Evolutionary conservation across 352 stramenopile species (phyloP).

Genomic region (Thraustochytrium sp.): DNA sequence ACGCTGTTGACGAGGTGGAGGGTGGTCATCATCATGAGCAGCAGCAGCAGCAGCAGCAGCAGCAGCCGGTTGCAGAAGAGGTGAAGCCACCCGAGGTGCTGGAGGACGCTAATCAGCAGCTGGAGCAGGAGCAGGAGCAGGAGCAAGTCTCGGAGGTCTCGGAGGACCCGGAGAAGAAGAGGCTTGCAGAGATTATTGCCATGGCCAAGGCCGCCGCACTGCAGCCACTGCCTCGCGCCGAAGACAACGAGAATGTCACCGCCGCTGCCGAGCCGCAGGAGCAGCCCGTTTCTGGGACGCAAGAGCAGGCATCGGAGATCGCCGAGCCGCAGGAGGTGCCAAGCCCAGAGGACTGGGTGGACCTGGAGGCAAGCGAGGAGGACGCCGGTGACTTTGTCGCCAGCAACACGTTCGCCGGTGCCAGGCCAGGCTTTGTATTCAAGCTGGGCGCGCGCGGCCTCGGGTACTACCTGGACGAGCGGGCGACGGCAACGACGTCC

Average conservation of each 20-base stretch:
- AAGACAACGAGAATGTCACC: not conserved
- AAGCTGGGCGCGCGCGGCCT: not conserved
- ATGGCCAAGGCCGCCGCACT: not conserved
- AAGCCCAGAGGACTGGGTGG: not conserved
- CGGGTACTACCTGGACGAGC: not conserved
- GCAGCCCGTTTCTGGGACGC: too few species aligned
- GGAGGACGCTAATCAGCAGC: not conserved
- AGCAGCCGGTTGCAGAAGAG: not conserved
- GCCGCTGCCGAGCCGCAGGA: not conserved
- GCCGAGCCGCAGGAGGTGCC: not conserved
- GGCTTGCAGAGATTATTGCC: not conserved
- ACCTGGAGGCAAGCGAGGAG: not conserved
- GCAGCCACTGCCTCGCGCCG: not conserved
- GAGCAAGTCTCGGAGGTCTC: not conserved
- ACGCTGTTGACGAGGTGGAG: too few species aligned
- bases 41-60: too few species aligned
- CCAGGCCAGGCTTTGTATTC: not conserved
- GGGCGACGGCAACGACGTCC: not conserved
- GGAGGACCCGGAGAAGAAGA: not conserved
- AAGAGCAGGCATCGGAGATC: not conserved
- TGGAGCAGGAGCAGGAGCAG: not conserved
- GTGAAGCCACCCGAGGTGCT: not conserved
- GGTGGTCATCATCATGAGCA: too few species aligned
- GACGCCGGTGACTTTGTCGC: not conserved
- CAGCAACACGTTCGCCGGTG: not conserved